phyloP scores from a whole-genome alignment of 176 grass and related monocot genomes.

The Typha latifolia region DNA sequence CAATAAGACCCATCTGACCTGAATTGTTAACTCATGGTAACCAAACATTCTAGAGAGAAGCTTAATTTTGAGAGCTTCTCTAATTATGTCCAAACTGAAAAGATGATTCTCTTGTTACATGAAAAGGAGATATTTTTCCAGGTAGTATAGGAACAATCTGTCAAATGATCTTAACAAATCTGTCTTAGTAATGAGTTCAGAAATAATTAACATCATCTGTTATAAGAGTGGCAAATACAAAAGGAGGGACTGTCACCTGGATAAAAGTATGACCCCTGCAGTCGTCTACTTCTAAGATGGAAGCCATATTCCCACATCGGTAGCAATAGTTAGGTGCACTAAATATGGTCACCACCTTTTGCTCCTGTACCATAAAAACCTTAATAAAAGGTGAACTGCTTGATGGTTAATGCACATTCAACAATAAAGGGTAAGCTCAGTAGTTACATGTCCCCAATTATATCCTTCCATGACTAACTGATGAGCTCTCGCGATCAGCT shows the following conservation, averaged over 20 bases:
- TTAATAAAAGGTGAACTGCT: not conserved
- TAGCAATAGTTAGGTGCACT: constrained; percentile 72
- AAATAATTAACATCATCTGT: not conserved
- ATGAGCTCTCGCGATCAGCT: constrained; percentile 64
- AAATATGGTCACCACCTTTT: constrained; percentile 71
- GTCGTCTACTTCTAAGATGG: constrained; percentile 70
- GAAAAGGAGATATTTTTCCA: too few relatives aligned
- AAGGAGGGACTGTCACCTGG: constrained; percentile 35
- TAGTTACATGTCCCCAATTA: constrained; percentile 63
- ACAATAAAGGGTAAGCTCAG: constrained; percentile 2
- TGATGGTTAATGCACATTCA: not conserved
- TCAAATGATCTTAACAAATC: too few relatives aligned
- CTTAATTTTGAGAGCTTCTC: too few relatives aligned
- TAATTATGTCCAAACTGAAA: too few relatives aligned
- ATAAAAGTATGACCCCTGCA: constrained; percentile 65
- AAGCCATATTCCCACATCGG: constrained; percentile 65
- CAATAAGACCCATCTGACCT: too few relatives aligned
- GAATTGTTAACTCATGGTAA: too few relatives aligned
- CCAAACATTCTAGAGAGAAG: too few relatives aligned
- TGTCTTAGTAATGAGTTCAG: not conserved
- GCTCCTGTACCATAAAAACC: constrained; percentile 28
- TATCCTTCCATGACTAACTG: constrained; percentile 68
- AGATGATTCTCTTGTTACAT: too few relatives aligned
- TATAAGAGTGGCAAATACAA: not conserved
- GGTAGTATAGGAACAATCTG: too few relatives aligned